Evolutionary conservation across 2,329 filamentous ascomycete genomes (phyloP).

Genomic region (Cladosporium sp.): DNA sequence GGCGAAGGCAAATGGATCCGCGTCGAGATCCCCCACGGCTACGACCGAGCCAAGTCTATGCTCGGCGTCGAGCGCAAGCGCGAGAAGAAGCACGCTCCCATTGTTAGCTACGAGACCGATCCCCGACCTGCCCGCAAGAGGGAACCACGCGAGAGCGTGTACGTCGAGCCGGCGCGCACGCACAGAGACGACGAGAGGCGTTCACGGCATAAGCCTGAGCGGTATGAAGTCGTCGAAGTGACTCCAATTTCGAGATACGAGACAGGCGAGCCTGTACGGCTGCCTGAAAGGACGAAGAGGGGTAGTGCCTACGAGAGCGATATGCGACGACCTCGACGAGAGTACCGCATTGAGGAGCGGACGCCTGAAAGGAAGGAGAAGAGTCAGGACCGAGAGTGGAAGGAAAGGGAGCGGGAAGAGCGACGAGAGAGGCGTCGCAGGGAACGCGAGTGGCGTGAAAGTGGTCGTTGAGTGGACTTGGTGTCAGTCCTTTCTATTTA

Average conservation of each 20-base stretch:
- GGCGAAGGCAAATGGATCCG: conserved; percentile 44
- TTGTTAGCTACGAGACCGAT: conserved; percentile 43
- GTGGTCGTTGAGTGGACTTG: conserved; percentile 2
- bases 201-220: conserved; percentile 16
- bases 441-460: conserved; percentile 8
- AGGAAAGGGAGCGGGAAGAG: conserved; percentile 14
- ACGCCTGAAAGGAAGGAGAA: conserved; percentile 5
- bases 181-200: conserved; percentile 15
- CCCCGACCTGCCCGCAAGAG: conserved; percentile 37
- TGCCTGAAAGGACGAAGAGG: conserved; percentile 14
- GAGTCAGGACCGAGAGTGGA: conserved; percentile 11
- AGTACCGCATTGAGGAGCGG: conserved; percentile 16
- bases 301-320: conserved; percentile 17
- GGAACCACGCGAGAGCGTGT: conserved; percentile 24
- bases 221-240: conserved; percentile 23
- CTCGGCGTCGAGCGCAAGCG: conserved; percentile 42
- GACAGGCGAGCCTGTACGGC: conserved; percentile 3
- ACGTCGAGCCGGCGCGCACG: conserved; percentile 23
- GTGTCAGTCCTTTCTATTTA: not conserved
- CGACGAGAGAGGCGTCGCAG: conserved; percentile 11
- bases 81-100: conserved; percentile 28
- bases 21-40: conserved; percentile 46
- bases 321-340: conserved; percentile 15
- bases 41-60: conserved; percentile 42
- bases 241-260: conserved; percentile 1